Evolutionary conservation across 2,329 filamentous ascomycete genomes (phyloP), one percentile per base, ranked within the genome.

Genomic region (Pseudogymnoascus sp.): DNA sequence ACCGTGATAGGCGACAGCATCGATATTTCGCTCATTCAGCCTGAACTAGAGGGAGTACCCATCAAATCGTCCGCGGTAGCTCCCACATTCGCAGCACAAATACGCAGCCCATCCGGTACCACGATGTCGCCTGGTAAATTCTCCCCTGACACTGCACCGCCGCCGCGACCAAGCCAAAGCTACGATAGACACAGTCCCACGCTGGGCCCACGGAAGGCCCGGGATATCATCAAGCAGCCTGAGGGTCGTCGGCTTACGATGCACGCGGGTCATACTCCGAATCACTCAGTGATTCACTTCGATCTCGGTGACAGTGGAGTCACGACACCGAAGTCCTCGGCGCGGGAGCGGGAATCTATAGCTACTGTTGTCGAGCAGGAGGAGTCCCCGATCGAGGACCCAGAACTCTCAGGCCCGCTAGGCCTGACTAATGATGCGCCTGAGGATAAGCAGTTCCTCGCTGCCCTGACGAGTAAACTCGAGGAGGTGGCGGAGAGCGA

Each of bases 221-320:
- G 70, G 11, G 65, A 68, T 23, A 63, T 71, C 19, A 67, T 64
- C 15, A 59, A 38, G n/a, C 66, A 69, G 29, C 69, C 70, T 13
- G 83, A 81, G 68, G 76, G 77, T 46, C 76, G 75, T 59, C 78
- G 84, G 50, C 78, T 86, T 42, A 85, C 79, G 0, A 83, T 87
- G 79, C 81, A 87, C 71, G 84, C 84, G 19, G 84, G 84, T 1
- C 84, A 87, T 71, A 87, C 84, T 1, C 84, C 84, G 6, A 86
- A 79, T 60, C 83, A 86, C 70, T 78, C 76, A 2, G 71, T 77
- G 21, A 84, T 83, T 0, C 74, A 85, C 10, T 84, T 83, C 4
- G 72, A 80, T 1, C 72, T 84, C 15, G 76, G 77, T 4, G 68
- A 68, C 11, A 68, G 65, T 44, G 72, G 69, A 1, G 62, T 65